phyloP scores from a whole-genome alignment of 805 yeast species.

The Sporopachydermia quercuum region DNA sequence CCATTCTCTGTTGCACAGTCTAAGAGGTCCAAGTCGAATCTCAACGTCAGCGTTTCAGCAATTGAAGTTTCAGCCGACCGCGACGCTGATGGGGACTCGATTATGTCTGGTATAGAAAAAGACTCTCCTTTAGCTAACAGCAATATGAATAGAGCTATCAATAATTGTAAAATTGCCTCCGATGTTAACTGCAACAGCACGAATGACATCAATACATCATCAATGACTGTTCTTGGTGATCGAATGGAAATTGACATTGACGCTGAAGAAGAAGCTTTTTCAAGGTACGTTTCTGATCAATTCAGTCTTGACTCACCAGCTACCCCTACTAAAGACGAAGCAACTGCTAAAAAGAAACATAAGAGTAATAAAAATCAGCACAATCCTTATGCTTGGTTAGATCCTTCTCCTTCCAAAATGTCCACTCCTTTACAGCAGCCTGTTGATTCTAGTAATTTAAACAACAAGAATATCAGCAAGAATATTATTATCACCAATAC shows the following conservation, averaged over 20 bases:
- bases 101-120: not conserved
- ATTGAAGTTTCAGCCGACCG: constrained; percentile 3
- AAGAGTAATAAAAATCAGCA: not conserved
- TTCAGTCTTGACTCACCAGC: not conserved
- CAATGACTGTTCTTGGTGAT: not conserved
- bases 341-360: not conserved
- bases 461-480: no score
- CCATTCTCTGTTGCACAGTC: constrained; percentile 9
- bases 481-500: no score
- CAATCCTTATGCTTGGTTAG: not conserved
- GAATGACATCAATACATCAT: no score
- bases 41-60: constrained; percentile 5
- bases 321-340: not conserved
- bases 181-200: no score
- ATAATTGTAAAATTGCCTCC: no score
- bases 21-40: constrained; percentile 4
- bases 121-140: not conserved
- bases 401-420: constrained; percentile 4
- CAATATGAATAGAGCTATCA: no score
- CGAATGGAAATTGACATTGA: not conserved
- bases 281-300: not conserved
- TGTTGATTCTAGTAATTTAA: no score
- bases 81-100: not conserved
- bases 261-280: constrained; percentile 1
- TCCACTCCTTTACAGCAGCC: no score